Base-by-base conservation (phyloP, 495 filamentous ascomycete species). In the Podospora appendiculata region DNA sequence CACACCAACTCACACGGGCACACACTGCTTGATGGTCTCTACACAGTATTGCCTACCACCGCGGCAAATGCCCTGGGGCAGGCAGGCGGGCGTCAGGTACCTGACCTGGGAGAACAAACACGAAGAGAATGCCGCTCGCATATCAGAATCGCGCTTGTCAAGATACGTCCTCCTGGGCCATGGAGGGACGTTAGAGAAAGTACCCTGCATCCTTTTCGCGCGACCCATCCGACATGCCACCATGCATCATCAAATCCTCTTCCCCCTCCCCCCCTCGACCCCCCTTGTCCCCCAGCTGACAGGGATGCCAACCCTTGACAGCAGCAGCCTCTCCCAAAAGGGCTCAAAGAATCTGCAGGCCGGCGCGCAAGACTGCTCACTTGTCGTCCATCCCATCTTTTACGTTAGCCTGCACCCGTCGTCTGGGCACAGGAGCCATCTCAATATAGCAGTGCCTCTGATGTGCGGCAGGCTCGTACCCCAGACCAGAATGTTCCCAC, bases 361-460 rank as follows among this genome's bases (percentile, higher is more conserved):
- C 25, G 41, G 58, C 57, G 58, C 57, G 9, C 58, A 64, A 63
- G 60, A 58, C 45, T 12, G 41, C 41, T 45, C 50, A 34, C 38
- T 48, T 45, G 55, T 57, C 53, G 53, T 63, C 52, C 59, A 58
- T 62, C 63, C 58, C 62, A 59, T 58, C 52, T 58, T 56, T 13
- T 59, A 54, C 52, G 32, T 48, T 54, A 56, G 52, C 46, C 55
- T 44, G 42, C 48, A 48, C 41, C 16, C 43, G 45, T 40, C 49
- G 25, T 41, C 13, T 48, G 49, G 56, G 52, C 51, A 42, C 52
- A 55, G 55, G 52, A 44, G 43, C 52, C 59, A 54, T 69, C 67
- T 73, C 63, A 70, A 72, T 71, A 73, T 72, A 74, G 70, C 71
- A 75, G 70, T 68, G 70, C 71, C 68, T 64, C 64, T 52, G 18